These are phyloP conservation scores for Chlorencoelia australis DNA, from an alignment of 2,329 filamentous ascomycete species.

Conservation along the genomic window DNA sequence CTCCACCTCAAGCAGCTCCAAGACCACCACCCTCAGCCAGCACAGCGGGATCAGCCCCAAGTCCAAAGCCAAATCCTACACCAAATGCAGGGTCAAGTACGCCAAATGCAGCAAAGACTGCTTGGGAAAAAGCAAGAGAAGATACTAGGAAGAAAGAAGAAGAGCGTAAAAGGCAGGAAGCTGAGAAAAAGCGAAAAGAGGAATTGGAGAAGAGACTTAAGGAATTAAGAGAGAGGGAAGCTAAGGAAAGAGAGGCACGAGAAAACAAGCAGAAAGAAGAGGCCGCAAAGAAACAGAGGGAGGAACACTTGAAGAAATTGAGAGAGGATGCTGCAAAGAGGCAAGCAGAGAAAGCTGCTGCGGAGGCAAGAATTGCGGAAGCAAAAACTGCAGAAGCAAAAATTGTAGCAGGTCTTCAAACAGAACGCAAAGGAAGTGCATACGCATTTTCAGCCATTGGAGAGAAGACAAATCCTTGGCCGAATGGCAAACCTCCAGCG, in stretches of 20 bases:
- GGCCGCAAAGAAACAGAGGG: slow-evolving; percentile 20
- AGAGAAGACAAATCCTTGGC: slow-evolving; percentile 62
- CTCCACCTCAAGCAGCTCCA: slow-evolving; percentile 6
- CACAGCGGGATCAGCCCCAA: slow-evolving; percentile 2
- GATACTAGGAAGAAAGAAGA: slow-evolving; percentile 58
- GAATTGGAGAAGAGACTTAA: slow-evolving; percentile 42
- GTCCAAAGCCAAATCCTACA: slow-evolving; percentile 5
- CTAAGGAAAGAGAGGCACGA: slow-evolving; percentile 29
- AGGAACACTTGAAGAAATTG: background rate
- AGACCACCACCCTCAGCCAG: too few relatives aligned
- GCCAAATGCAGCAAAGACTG: slow-evolving; percentile 31
- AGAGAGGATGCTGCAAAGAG: slow-evolving; percentile 18
- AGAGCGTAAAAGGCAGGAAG: slow-evolving; percentile 50
- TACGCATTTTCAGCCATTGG: slow-evolving; percentile 57
- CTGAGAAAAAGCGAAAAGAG: slow-evolving; percentile 49
- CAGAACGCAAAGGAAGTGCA: slow-evolving; percentile 28
- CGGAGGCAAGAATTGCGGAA: slow-evolving; percentile 2
- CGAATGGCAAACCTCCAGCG: slow-evolving; percentile 45
- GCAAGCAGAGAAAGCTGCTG: slow-evolving; percentile 14
- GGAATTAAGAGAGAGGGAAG: slow-evolving; percentile 48
- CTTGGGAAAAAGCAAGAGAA: slow-evolving; percentile 62
- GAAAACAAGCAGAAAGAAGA: slow-evolving; percentile 30
- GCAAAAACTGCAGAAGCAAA: slow-evolving; percentile 11
- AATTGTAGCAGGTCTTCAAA: slow-evolving; percentile 9
- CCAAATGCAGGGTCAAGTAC: slow-evolving; percentile 8